Percentiles rank a stretch among this genome's conserved stretches.
phyloP scores from a whole-genome alignment of 139 green algal genomes.

The Chlamydomonas applanata region DNA sequence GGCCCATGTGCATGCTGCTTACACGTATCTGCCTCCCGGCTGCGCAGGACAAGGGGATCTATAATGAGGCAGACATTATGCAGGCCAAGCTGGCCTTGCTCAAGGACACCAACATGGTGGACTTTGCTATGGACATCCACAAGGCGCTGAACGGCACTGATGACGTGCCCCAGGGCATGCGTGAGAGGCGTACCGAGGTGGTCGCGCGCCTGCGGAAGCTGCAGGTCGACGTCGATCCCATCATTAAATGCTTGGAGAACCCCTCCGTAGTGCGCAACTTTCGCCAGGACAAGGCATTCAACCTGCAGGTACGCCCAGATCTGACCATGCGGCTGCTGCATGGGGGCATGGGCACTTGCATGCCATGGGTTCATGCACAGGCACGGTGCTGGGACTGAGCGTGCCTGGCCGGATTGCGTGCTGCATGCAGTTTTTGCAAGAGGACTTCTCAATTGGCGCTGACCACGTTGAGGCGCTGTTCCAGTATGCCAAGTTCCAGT shows the following conservation, averaged over 20 bases:
- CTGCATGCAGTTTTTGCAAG: constrained; percentile 71
- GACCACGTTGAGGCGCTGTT: constrained; percentile 97
- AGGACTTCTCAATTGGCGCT: constrained; percentile 78
- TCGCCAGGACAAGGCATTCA: constrained; percentile 89
- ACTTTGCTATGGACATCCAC: constrained; percentile 97
- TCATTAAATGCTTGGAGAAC: constrained; percentile 91
- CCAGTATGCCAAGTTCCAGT: constrained; percentile 97
- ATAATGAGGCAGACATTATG: constrained; percentile 86
- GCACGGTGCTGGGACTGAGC: background rate
- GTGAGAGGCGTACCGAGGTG: constrained; percentile 59
- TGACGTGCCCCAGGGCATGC: constrained; percentile 63
- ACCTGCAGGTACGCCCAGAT: constrained; percentile 69
- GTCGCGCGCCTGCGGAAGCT: constrained; percentile 66
- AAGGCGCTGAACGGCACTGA: constrained; percentile 78
- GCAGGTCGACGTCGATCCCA: constrained; percentile 76
- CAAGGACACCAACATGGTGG: constrained; percentile 97
- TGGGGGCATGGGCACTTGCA: background rate
- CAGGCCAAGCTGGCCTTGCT: constrained; percentile 93
- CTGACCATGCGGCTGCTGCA: constrained; percentile 7
- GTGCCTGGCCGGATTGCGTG: too few species aligned
- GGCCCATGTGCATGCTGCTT: too few species aligned
- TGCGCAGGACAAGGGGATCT: constrained; percentile 67
- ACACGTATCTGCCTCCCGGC: too few species aligned
- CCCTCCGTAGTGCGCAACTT: constrained; percentile 84
- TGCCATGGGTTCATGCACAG: background rate